Percentiles rank a stretch among this genome's conserved stretches.
Evolutionary conservation across 1,284 basidiomycete species (phyloP).

Genomic region (Apiotrichum gracile): DNA sequence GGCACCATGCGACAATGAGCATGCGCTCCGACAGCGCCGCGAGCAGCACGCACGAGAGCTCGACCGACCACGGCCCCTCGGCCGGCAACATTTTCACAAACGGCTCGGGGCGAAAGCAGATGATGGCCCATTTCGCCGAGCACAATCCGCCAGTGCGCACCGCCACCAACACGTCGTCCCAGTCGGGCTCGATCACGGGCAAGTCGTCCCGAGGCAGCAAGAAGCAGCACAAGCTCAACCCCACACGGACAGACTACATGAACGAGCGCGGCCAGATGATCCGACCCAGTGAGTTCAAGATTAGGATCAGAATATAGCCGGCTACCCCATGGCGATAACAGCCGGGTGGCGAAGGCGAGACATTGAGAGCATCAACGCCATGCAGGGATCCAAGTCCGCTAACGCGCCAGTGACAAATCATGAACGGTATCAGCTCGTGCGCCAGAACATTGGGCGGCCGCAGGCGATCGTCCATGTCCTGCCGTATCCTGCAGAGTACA

Average conservation of each 20-base stretch:
- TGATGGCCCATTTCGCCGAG: neutral
- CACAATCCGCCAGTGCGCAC: neutral
- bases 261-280: neutral
- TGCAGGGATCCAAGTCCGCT: too few species aligned
- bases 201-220: neutral
- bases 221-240: neutral
- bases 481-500: constrained; percentile 14
- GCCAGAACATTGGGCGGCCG: constrained; percentile 24
- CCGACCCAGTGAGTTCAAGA: neutral
- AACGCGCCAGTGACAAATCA: constrained; percentile 21
- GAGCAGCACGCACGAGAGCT: neutral
- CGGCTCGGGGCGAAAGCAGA: neutral
- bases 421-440: constrained; percentile 28
- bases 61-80: neutral
- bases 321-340: too few species aligned
- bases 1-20: too few species aligned
- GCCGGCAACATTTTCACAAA: neutral
- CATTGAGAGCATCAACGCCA: too few species aligned
- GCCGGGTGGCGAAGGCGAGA: too few species aligned
- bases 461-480: constrained; percentile 20
- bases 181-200: neutral
- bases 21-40: neutral
- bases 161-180: neutral
- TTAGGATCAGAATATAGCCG: too few species aligned
- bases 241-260: neutral